phyloP scores from a whole-genome alignment of 1,284 basidiomycete genomes.

The Vanrija pseudolonga region DNA sequence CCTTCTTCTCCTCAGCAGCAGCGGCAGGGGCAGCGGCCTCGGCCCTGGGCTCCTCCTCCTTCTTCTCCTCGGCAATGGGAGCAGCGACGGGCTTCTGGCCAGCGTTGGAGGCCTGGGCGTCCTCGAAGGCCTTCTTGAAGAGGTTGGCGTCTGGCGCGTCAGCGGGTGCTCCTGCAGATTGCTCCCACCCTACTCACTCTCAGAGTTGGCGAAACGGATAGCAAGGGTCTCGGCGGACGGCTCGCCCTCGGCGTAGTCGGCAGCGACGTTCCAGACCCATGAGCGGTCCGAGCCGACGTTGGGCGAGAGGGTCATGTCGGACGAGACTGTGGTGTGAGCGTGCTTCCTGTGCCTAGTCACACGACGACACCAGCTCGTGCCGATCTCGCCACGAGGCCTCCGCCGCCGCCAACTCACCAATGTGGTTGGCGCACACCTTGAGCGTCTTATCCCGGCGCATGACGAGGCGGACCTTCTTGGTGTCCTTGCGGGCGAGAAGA shows the following conservation, averaged over 20 bases:
- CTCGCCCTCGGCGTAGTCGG: slow-evolving; percentile 88
- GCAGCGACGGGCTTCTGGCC: slow-evolving; percentile 37
- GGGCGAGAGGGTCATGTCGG: slow-evolving; percentile 91
- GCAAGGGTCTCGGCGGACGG: slow-evolving; percentile 91
- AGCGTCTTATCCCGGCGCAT: slow-evolving; percentile 99
- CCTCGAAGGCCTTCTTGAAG: slow-evolving; percentile 85
- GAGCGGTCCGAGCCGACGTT: slow-evolving; percentile 99
- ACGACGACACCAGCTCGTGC: neutral
- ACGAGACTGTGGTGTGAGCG: slow-evolving; percentile 59
- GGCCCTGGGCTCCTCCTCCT: slow-evolving; percentile 35
- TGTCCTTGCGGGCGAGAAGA: slow-evolving; percentile 79
- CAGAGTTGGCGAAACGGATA: slow-evolving; percentile 95
- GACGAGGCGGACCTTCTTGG: slow-evolving; percentile 89
- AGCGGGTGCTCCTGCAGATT: neutral
- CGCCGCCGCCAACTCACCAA: slow-evolving; percentile 60
- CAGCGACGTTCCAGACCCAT: slow-evolving; percentile 98
- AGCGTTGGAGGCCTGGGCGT: slow-evolving; percentile 70
- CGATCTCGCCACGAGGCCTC: too few species aligned
- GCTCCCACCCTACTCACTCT: slow-evolving; percentile 63
- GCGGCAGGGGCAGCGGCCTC: slow-evolving; percentile 24
- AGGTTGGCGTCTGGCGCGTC: slow-evolving; percentile 65
- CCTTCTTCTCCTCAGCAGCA: slow-evolving; percentile 21
- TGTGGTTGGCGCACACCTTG: slow-evolving; percentile 99
- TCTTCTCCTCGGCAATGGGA: slow-evolving; percentile 39
- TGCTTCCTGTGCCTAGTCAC: neutral